A percentile compares a stretch with the other conserved stretches of the same genome.
Conservation (phyloP, 2,329 filamentous ascomycete genomes). For the Epichloe glyceriae region DNA sequence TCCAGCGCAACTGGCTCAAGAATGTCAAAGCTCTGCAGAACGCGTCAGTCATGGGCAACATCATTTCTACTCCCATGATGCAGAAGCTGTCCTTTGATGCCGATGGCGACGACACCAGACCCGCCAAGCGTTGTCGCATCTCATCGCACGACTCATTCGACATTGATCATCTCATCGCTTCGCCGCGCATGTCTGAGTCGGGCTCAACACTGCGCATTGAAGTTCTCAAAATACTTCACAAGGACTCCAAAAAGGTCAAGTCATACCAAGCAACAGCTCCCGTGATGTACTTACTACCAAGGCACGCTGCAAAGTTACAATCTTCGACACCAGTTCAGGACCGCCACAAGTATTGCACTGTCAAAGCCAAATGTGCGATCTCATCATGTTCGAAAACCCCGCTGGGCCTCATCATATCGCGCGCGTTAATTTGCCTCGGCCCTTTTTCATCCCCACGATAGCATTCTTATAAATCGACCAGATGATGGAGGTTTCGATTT, state of each 20-base stretch:
- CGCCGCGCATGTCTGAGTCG: slow-evolving; percentile 17
- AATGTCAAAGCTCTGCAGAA: slow-evolving; percentile 30
- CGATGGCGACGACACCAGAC: slow-evolving; percentile 25
- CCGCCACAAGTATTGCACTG: slow-evolving; percentile 34
- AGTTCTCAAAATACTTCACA: slow-evolving; percentile 38
- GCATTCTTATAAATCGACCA: slow-evolving; percentile 34
- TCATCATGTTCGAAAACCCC: slow-evolving; percentile 36
- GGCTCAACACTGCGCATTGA: slow-evolving; percentile 37
- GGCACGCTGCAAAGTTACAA: slow-evolving; percentile 25
- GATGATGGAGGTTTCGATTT: slow-evolving; percentile 35
- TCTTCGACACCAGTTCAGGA: slow-evolving; percentile 21
- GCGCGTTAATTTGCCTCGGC: slow-evolving; percentile 32
- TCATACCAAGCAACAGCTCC: slow-evolving; percentile 16
- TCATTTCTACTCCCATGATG: slow-evolving; percentile 22
- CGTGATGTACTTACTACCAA: slow-evolving; percentile 19
- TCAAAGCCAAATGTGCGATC: slow-evolving; percentile 39
- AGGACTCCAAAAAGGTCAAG: slow-evolving; percentile 27
- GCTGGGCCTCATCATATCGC: slow-evolving; percentile 32
- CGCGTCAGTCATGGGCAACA: slow-evolving; percentile 29
- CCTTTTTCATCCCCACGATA: slow-evolving; percentile 39
- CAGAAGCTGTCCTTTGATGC: slow-evolving; percentile 21
- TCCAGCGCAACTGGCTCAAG: slow-evolving; percentile 40
- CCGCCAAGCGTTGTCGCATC: slow-evolving; percentile 38
- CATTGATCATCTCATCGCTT: slow-evolving; percentile 21
- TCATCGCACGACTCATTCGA: slow-evolving; percentile 23